Evolutionary conservation across 257 asterid genomes (phyloP).

Genomic region (Fraxinus americana): DNA sequence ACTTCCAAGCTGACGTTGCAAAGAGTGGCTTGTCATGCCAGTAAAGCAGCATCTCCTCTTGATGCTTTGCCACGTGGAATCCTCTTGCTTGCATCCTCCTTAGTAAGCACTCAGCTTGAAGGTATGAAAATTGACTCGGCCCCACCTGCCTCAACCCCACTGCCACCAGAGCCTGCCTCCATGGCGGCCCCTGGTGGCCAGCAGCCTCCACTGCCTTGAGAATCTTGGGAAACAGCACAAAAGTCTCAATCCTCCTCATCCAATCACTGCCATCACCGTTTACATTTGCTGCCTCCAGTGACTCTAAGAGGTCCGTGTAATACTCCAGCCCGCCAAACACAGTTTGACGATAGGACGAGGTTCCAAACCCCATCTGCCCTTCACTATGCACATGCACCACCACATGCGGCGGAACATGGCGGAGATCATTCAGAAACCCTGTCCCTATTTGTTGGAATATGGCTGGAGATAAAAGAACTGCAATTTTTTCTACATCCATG

Average conservation of each 20-base stretch:
- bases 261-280: conserved; percentile 51
- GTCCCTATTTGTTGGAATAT: conserved; percentile 74
- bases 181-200: conserved; percentile 56
- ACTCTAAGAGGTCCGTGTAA: conserved; percentile 76
- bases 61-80: conserved; percentile 80
- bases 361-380: conserved; percentile 56
- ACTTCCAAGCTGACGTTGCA: conserved; percentile 97
- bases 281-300: conserved; percentile 69
- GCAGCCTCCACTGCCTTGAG: conserved; percentile 64
- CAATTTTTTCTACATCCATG: conserved; percentile 72
- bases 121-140: conserved; percentile 74
- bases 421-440: conserved; percentile 72
- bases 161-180: conserved; percentile 80
- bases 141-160: conserved; percentile 83
- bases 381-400: conserved; percentile 88
- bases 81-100: conserved; percentile 76
- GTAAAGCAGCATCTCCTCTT: conserved; percentile 95
- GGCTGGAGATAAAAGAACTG: conserved; percentile 65
- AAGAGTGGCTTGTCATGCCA: conserved; percentile 89
- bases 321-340: conserved; percentile 84
- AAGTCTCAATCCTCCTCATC: conserved; percentile 70
- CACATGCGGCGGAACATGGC: conserved; percentile 71
- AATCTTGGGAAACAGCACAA: conserved; percentile 73
- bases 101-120: conserved; percentile 82
- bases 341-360: conserved; percentile 69